phyloP scores from a whole-genome alignment of 2,329 filamentous ascomycete species.

The Penicillium brasilianum region DNA sequence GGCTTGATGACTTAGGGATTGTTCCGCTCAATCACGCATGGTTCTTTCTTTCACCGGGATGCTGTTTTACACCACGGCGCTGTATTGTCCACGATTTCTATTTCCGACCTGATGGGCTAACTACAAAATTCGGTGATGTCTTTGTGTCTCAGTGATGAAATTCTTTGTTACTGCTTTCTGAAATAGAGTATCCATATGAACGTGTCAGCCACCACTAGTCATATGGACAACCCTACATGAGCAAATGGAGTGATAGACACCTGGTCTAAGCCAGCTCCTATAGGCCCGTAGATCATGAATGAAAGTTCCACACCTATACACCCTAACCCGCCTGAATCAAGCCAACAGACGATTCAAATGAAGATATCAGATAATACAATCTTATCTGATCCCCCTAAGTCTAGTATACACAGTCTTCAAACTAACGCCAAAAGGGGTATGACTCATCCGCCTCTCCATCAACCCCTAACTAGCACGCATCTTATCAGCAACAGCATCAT shows the following conservation, averaged over 20 bases:
- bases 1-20: too few species aligned
- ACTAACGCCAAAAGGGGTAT: neutral
- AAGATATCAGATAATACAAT: neutral
- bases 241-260: too few species aligned
- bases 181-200: neutral
- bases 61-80: neutral
- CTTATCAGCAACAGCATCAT: neutral
- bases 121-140: neutral
- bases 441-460: slow-evolving; percentile 4
- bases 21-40: neutral
- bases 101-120: neutral
- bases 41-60: neutral
- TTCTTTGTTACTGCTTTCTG: neutral
- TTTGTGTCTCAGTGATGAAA: too few species aligned
- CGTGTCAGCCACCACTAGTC: neutral
- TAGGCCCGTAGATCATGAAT: too few species aligned
- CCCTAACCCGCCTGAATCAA: too few species aligned
- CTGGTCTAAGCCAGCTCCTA: too few species aligned
- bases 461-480: neutral
- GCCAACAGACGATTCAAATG: too few species aligned
- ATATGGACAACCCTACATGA: too few species aligned
- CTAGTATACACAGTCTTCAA: too few species aligned
- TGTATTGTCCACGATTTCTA: neutral
- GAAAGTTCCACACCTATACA: too few species aligned
- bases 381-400: too few species aligned